Evolutionary conservation across 2,329 filamentous ascomycete species (phyloP).

Genomic region (Paecilomyces dactylethromorphus): DNA sequence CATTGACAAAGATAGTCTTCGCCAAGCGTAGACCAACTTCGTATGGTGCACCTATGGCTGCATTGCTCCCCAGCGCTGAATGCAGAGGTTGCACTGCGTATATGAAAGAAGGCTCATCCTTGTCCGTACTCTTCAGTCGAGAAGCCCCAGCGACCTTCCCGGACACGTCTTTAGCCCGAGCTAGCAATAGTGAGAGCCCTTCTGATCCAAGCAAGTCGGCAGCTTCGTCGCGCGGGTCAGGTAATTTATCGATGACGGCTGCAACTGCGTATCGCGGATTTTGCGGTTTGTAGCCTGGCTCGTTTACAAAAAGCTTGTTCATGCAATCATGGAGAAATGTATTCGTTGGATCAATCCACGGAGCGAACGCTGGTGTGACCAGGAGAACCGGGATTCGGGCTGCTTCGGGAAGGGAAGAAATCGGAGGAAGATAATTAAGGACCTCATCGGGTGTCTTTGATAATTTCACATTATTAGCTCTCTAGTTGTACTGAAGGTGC

Average conservation of each 20-base stretch:
- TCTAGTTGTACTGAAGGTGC: background rate
- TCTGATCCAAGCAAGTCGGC: conserved; percentile 16
- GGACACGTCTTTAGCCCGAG: conserved; percentile 16
- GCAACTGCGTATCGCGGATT: conserved; percentile 22
- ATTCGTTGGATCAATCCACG: conserved; percentile 26
- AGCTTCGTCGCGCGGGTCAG: conserved; percentile 8
- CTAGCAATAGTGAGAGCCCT: conserved; percentile 28
- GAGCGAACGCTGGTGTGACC: conserved; percentile 30
- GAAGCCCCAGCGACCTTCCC: conserved; percentile 22
- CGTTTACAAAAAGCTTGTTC: conserved; percentile 13
- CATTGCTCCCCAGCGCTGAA: conserved; percentile 1
- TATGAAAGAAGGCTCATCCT: conserved; percentile 25
- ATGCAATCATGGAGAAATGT: conserved; percentile 25
- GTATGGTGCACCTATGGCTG: conserved; percentile 9
- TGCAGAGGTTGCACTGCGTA: conserved; percentile 16
- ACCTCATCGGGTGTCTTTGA: conserved; percentile 24
- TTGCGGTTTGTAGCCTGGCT: conserved; percentile 7
- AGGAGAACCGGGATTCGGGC: conserved; percentile 26
- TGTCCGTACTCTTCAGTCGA: conserved; percentile 20
- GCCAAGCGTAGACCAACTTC: conserved; percentile 35
- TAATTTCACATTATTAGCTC: conserved; percentile 5
- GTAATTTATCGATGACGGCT: conserved; percentile 32
- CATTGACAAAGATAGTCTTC: conserved; percentile 36
- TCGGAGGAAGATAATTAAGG: conserved; percentile 18
- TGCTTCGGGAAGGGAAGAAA: conserved; percentile 8